Conservation (phyloP, 192 early-diverging fungal species). For the Helicostylum pulchrum region DNA sequence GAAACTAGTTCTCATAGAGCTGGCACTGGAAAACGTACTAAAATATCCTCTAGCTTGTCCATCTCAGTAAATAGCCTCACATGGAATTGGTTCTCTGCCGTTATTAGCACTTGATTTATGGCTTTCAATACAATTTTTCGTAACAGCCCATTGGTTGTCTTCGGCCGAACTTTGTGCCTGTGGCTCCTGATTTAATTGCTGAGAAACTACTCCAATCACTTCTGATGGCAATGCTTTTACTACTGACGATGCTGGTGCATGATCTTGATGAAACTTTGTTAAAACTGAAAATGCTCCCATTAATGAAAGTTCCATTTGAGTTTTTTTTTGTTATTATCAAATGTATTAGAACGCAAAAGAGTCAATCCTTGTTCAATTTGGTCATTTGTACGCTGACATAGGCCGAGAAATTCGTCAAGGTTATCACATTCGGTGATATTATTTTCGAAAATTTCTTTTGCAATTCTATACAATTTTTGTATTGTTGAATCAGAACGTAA, state of each 20-base stretch:
- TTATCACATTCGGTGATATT: background rate
- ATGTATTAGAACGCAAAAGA: background rate
- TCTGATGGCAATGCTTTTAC: background rate
- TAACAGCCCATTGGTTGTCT: background rate
- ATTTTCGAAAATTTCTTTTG: no score
- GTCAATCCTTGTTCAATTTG: background rate
- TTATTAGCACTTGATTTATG: background rate
- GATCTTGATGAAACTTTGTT: background rate
- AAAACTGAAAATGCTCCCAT: background rate
- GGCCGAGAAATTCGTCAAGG: background rate
- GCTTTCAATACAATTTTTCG: background rate
- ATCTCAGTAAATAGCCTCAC: background rate
- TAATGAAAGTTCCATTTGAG: background rate
- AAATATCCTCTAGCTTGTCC: constrained; percentile 1
- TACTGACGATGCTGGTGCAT: background rate
- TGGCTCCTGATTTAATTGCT: background rate
- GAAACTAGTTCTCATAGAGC: background rate
- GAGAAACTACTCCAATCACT: background rate
- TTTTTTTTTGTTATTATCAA: background rate
- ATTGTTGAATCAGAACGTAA: background rate
- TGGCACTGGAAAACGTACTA: background rate
- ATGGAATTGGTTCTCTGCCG: background rate
- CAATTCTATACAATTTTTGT: no score
- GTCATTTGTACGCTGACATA: background rate
- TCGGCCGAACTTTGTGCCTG: background rate